phyloP scores from a whole-genome alignment of 164 flowering plant species.

The Echeveria elegans region DNA sequence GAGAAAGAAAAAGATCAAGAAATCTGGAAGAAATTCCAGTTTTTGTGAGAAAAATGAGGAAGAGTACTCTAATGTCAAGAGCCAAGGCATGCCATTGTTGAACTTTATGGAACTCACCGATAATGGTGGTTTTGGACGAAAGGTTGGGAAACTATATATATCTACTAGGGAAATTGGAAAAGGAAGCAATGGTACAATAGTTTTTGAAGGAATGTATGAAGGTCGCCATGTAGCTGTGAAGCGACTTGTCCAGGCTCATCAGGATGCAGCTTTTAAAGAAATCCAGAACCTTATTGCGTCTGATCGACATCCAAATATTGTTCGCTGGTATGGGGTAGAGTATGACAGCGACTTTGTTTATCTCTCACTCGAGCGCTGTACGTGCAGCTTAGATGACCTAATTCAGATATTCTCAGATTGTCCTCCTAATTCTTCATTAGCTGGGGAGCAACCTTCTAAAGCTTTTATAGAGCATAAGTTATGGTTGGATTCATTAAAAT shows the following conservation, averaged over 20 bases:
- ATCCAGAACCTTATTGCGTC: constrained; percentile 85
- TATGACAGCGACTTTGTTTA: constrained; percentile 82
- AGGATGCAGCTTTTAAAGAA: constrained; percentile 80
- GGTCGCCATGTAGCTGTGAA: constrained; percentile 89
- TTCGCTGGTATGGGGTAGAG: constrained; percentile 84
- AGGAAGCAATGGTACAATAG: constrained; percentile 92
- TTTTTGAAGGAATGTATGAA: constrained; percentile 71
- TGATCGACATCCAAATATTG: constrained; percentile 83
- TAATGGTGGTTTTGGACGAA: constrained; percentile 31
- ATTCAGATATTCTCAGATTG: constrained; percentile 22
- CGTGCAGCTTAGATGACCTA: constrained; percentile 51
- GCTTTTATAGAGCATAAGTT: constrained; percentile 19
- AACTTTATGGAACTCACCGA: constrained; percentile 19
- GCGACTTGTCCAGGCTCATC: constrained; percentile 74
- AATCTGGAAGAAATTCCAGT: constrained; percentile 18
- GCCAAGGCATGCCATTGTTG: constrained; percentile 12
- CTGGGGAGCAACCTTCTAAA: constrained; percentile 12
- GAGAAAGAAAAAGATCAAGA: constrained; percentile 25
- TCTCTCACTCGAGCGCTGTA: constrained; percentile 81
- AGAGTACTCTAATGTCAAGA: constrained; percentile 8
- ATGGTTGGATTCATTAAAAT: constrained; percentile 22
- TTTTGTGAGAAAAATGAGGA: constrained; percentile 15
- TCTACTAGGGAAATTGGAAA: constrained; percentile 68
- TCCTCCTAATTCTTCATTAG: constrained; percentile 1
- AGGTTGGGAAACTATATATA: constrained; percentile 55